Percentiles rank a stretch among this genome's conserved stretches.
Evolutionary conservation across 2,329 filamentous ascomycete genomes (phyloP).

Genomic region (Alternaria sp.): DNA sequence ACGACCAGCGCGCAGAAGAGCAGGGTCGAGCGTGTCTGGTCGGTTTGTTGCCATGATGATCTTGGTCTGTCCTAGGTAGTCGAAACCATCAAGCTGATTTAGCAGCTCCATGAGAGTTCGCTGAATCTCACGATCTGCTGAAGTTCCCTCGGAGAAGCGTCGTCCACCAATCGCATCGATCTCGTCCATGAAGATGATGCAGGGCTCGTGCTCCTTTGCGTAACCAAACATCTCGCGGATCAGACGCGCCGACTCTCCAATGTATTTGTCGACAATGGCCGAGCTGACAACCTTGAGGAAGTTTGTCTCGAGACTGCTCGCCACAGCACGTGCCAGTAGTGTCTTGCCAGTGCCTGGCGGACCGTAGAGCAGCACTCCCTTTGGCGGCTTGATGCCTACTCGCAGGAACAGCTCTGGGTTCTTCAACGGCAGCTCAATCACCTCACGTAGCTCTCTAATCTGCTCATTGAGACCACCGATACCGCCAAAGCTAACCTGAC

Average conservation of each 20-base stretch:
- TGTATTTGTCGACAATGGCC: constrained; percentile 99
- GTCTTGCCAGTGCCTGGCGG: constrained; percentile 98
- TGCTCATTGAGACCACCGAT: constrained; percentile 98
- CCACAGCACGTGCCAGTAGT: constrained; percentile 89
- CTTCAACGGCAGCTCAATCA: constrained; percentile 97
- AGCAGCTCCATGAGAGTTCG: constrained; percentile 98
- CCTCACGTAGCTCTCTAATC: constrained; percentile 95
- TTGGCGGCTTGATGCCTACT: constrained; percentile 98
- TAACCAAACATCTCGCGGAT: constrained; percentile 99
- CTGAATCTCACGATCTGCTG: constrained; percentile 97
- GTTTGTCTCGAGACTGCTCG: constrained; percentile 96
- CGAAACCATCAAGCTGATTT: constrained; percentile 98
- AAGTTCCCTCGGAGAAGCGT: constrained; percentile 96
- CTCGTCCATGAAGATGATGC: constrained; percentile 99
- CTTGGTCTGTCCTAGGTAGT: constrained; percentile 99
- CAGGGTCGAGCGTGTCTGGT: constrained; percentile 94
- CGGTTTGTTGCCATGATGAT: constrained; percentile 99
- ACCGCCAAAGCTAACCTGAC: constrained; percentile 96
- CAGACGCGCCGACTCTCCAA: constrained; percentile 94
- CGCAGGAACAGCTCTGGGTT: constrained; percentile 97
- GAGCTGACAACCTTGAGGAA: constrained; percentile 99
- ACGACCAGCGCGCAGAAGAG: constrained; percentile 88
- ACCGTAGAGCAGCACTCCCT: constrained; percentile 95
- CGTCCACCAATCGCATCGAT: constrained; percentile 98
- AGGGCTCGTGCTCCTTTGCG: constrained; percentile 98